phyloP scores from a whole-genome alignment of 2,329 filamentous ascomycete species.

The Penicillium vulpinum region DNA sequence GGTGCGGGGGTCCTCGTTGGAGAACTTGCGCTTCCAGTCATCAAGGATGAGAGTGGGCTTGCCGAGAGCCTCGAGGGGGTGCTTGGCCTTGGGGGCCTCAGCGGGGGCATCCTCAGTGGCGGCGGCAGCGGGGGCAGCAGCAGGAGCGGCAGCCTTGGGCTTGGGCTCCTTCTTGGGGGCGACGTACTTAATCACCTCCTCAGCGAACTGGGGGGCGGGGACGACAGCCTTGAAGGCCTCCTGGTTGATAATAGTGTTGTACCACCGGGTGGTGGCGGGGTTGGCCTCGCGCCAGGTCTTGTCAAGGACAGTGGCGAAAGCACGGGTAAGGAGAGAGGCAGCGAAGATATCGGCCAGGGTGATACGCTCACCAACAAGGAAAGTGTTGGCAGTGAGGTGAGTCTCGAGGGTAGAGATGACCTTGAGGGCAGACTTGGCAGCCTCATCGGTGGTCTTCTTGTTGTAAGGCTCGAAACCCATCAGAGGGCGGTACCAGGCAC shows the following conservation, averaged over 20 bases:
- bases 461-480: slow-evolving; percentile 83
- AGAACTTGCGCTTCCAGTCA: slow-evolving; percentile 99
- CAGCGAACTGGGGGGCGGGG: slow-evolving; percentile 73
- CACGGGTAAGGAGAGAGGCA: slow-evolving; percentile 74
- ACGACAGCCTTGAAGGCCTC: slow-evolving; percentile 81
- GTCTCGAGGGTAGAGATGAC: slow-evolving; percentile 74
- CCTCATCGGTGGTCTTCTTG: slow-evolving; percentile 93
- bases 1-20: slow-evolving; percentile 83
- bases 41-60: slow-evolving; percentile 81
- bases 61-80: slow-evolving; percentile 83
- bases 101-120: slow-evolving; percentile 58
- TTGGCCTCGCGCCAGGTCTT: slow-evolving; percentile 80
- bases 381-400: slow-evolving; percentile 90
- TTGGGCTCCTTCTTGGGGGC: slow-evolving; percentile 70
- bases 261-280: slow-evolving; percentile 92
- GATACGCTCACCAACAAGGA: slow-evolving; percentile 95
- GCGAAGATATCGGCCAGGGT: slow-evolving; percentile 93
- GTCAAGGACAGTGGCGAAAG: slow-evolving; percentile 93
- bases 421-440: slow-evolving; percentile 67
- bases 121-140: slow-evolving; percentile 51
- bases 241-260: slow-evolving; percentile 89
- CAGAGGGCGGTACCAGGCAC: slow-evolving; percentile 83
- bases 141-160: slow-evolving; percentile 61
- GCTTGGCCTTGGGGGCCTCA: slow-evolving; percentile 82
- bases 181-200: slow-evolving; percentile 72